Base-by-base conservation (phyloP, 2,329 filamentous ascomycete species). In the Nothophoma quercina region DNA sequence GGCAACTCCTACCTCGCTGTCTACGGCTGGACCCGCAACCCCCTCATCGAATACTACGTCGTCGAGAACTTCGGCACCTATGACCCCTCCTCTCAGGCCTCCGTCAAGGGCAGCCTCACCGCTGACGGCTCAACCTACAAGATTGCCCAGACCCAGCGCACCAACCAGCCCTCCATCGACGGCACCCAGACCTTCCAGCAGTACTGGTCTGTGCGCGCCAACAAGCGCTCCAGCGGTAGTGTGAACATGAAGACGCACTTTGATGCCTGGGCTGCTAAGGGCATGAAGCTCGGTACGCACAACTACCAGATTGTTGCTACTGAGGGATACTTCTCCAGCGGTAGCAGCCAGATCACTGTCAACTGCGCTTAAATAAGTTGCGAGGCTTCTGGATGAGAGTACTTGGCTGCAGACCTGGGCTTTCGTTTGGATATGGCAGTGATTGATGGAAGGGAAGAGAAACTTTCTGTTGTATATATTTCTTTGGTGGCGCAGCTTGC, bases 21-120 rank as follows among this genome's bases (percentile, higher is more conserved):
- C 42, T 86, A 85, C 63, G 83, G 83, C 40, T 86, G 83, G 82
- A 83, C 79, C 7, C 75, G 70, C 28, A 79, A 77, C 66, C 81
- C 81, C 0, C 69, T 83, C 19, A 73, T 84, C 60, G 83, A 85
- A 60, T 85, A 84, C 74, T 78, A 72, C 58, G 66, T 72, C 23
- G 69, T 72, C 78, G 84, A 74, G 77, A 81, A 77, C 80, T 85
- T 64, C 68, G 80, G 79, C 42, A 79, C 77, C 25, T 79, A 83
- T 63, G 74, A 80, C 30, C 79, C 80, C 1, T 77, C 76, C 51
- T 77, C 79, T 50, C 77, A 75, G n/a, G 76, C 63, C 7, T 51
- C 48, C n/a, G 61, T 64, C 46, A 72, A 73, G 59, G 71, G 71
- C 33, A 65, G 60, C 22, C 42, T 74, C n/a, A 66, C 58, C 25